phyloP scores from a whole-genome alignment of 805 yeast species.

The Ogataea trehalophila region DNA sequence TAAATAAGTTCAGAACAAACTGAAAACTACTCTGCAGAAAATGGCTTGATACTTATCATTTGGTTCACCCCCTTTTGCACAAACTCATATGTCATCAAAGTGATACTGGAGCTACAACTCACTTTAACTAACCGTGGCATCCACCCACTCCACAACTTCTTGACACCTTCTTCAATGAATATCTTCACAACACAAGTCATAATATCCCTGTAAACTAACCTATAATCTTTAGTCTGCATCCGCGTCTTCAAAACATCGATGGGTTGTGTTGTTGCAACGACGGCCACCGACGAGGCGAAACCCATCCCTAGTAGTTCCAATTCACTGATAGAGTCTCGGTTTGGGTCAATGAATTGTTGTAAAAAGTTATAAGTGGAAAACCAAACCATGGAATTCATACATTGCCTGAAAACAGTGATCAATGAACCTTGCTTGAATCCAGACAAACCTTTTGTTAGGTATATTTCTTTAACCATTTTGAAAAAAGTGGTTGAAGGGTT shows the following conservation, averaged over 20 bases:
- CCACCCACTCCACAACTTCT: conserved; percentile 55
- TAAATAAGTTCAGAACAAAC: not conserved
- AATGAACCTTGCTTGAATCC: conserved; percentile 81
- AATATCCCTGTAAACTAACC: conserved; percentile 52
- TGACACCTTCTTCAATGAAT: conserved; percentile 41
- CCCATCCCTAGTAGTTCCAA: conserved; percentile 41
- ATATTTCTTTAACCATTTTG: conserved; percentile 60
- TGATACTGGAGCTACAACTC: conserved; percentile 64
- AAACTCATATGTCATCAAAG: conserved; percentile 57
- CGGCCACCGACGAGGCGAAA: conserved; percentile 62
- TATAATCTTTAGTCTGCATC: conserved; percentile 74
- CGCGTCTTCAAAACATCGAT: conserved; percentile 83
- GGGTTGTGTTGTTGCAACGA: conserved; percentile 79
- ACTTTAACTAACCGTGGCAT: conserved; percentile 67
- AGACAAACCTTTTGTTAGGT: conserved; percentile 60
- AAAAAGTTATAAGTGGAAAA: conserved; percentile 77
- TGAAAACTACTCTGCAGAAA: conserved; percentile 17
- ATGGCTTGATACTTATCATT: conserved; percentile 26
- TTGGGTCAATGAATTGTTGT: conserved; percentile 65
- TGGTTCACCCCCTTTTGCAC: conserved; percentile 42
- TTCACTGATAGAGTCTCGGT: conserved; percentile 37
- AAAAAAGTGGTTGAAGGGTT: conserved; percentile 51
- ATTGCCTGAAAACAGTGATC: conserved; percentile 80
- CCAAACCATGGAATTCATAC: conserved; percentile 73
- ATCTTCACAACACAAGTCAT: conserved; percentile 49